Percentiles rank a stretch among this genome's conserved stretches.
Evolutionary conservation across 495 filamentous ascomycete species (phyloP).

Genomic region (Staphylotrichum tortipilum): DNA sequence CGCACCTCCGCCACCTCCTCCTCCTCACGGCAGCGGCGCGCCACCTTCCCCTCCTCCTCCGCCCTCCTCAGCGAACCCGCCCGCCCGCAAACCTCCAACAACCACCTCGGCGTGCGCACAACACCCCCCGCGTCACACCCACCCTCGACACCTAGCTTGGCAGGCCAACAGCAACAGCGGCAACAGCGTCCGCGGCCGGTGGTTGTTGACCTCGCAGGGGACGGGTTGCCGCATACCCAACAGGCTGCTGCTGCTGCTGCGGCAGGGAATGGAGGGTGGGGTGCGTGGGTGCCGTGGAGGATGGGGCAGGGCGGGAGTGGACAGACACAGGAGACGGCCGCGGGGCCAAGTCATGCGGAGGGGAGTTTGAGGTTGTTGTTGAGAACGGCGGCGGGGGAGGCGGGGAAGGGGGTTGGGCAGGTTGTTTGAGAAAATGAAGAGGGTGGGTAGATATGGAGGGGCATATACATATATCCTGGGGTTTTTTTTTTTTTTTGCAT

Average conservation of each 20-base stretch:
- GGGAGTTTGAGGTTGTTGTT: background rate
- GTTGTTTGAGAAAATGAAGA: no score
- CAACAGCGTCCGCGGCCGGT: no score
- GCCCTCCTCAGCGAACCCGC: slow-evolving; percentile 38
- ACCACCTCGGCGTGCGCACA: slow-evolving; percentile 31
- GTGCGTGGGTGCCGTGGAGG: background rate
- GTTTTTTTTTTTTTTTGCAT: no score
- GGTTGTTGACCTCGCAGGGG: no score
- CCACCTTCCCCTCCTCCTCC: slow-evolving; percentile 6
- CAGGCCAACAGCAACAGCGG: no score
- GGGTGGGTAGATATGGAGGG: background rate
- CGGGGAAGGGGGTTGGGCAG: no score
- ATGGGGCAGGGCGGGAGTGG: background rate
- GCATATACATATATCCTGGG: no score
- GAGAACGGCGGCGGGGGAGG: background rate
- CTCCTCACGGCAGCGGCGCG: no score
- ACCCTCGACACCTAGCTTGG: no score
- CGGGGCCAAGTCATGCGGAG: background rate
- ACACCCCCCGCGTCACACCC: background rate
- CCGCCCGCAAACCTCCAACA: slow-evolving; percentile 38
- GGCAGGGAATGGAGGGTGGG: background rate
- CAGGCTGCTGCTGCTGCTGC: background rate
- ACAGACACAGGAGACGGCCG: background rate
- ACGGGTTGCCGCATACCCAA: no score
- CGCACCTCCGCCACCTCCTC: background rate